Evolutionary conservation across 1,284 basidiomycete species (phyloP).

Genomic region (Cutaneotrichosporon arboriforme): DNA sequence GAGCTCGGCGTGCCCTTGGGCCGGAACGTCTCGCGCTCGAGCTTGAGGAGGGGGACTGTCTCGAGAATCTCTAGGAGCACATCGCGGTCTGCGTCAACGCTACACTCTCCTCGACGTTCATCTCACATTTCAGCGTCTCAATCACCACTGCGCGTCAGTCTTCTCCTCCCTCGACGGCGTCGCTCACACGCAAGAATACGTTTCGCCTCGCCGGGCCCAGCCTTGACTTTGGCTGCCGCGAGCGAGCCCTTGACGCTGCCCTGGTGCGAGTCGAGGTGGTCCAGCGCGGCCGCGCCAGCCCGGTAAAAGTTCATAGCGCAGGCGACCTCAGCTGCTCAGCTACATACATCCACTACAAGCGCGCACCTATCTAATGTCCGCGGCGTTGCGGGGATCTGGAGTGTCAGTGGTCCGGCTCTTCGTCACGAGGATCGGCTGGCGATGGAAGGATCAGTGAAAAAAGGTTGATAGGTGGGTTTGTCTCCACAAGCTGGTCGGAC

Average conservation of each 20-base stretch:
- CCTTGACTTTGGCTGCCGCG: conserved; percentile 36
- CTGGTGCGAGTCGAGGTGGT: conserved; percentile 75
- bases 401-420: neutral
- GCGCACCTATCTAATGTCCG: neutral
- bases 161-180: neutral
- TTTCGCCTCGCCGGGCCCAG: conserved; percentile 63
- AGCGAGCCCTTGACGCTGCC: conserved; percentile 61
- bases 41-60: conserved; percentile 64
- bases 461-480: conserved; percentile 24
- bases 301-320: conserved; percentile 88
- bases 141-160: conserved; percentile 57
- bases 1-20: conserved; percentile 49
- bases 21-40: conserved; percentile 65
- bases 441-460: conserved; percentile 23
- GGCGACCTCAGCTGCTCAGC: conserved; percentile 1
- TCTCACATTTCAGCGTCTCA: conserved; percentile 82
- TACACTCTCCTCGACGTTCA: neutral
- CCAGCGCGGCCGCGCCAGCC: conserved; percentile 72
- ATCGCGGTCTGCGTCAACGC: conserved; percentile 51
- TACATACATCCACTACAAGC: conserved; percentile 11
- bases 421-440: neutral
- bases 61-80: conserved; percentile 54
- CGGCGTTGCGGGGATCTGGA: neutral
- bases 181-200: conserved; percentile 50
- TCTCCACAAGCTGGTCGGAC: conserved; percentile 41